These are phyloP conservation scores for Pilasporangium apinafurcum DNA, from an alignment of 352 stramenopile species.

Conservation along the genomic window DNA sequence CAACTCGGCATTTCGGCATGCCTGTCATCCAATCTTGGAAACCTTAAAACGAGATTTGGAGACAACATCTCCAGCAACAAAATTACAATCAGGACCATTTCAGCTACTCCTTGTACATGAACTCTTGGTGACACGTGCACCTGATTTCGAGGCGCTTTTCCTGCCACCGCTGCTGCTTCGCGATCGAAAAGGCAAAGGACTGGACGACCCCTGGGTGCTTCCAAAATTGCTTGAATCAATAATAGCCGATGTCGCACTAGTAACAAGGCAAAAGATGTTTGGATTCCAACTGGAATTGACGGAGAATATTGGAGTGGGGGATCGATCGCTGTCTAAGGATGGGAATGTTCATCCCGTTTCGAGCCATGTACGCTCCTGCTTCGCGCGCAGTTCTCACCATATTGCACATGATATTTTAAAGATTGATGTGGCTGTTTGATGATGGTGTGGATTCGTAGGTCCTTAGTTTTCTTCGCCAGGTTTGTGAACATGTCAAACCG, in stretches of 20 bases:
- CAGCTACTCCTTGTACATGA: constrained; percentile 61
- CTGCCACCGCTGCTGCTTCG: constrained; percentile 58
- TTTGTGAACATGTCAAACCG: constrained; percentile 61
- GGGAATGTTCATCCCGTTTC: constrained; percentile 75
- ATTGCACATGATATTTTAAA: background rate
- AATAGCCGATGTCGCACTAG: constrained; percentile 26
- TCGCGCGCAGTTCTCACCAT: background rate
- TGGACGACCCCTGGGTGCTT: constrained; percentile 65
- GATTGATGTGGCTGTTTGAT: background rate
- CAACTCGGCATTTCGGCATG: constrained; percentile 54
- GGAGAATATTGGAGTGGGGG: constrained; percentile 26
- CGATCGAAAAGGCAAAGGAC: constrained; percentile 44
- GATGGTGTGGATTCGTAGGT: constrained; percentile 20
- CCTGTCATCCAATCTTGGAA: constrained; percentile 44
- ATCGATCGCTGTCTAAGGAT: constrained; percentile 55
- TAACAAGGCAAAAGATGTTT: constrained; percentile 55
- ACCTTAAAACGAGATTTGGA: constrained; percentile 42
- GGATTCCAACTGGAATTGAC: constrained; percentile 56
- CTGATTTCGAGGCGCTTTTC: constrained; percentile 27
- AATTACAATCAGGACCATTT: constrained; percentile 16
- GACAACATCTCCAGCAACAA: background rate
- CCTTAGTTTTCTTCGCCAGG: constrained; percentile 66
- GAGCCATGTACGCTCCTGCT: constrained; percentile 43
- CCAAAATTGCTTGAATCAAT: constrained; percentile 37
- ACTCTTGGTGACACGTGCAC: constrained; percentile 19